Percentiles rank a stretch among this genome's conserved stretches.
phyloP scores from a whole-genome alignment of 148 eudicot species.

The Rheum nobile region DNA sequence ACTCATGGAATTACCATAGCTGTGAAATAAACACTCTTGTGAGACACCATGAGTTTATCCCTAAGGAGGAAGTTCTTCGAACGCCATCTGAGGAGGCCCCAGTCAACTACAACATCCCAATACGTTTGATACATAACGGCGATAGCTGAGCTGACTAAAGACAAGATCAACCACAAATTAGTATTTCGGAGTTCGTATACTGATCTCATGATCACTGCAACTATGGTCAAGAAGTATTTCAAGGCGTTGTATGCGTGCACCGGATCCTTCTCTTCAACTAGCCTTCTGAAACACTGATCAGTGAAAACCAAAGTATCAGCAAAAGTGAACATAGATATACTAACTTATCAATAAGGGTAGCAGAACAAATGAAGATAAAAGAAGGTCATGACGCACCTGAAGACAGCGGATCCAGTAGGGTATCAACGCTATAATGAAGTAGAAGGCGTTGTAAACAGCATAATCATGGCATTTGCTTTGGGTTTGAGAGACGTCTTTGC shows the following conservation, averaged over 20 bases:
- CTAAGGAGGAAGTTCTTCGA: slow-evolving; percentile 23
- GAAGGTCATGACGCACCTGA: slow-evolving; percentile 36
- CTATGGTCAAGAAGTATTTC: slow-evolving; percentile 26
- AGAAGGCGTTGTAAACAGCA: slow-evolving; percentile 50
- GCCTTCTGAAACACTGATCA: slow-evolving; percentile 63
- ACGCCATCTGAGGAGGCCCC: slow-evolving; percentile 23
- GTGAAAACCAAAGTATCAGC: not conserved
- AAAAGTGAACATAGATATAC: not conserved
- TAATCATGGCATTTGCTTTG: slow-evolving; percentile 34
- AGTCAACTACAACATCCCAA: slow-evolving; percentile 31
- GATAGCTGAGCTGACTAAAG: slow-evolving; percentile 14
- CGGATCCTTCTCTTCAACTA: slow-evolving; percentile 46
- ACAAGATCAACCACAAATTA: slow-evolving; percentile 10
- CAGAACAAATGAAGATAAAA: not conserved
- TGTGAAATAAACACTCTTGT: slow-evolving; percentile 21
- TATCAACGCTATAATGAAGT: slow-evolving; percentile 49
- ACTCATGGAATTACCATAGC: slow-evolving; percentile 20
- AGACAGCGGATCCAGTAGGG: slow-evolving; percentile 81
- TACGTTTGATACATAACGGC: slow-evolving; percentile 17
- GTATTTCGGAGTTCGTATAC: slow-evolving; percentile 15
- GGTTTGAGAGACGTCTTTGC: slow-evolving; percentile 21
- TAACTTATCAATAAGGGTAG: too few relatives aligned
- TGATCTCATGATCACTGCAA: slow-evolving; percentile 24
- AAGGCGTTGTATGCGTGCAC: slow-evolving; percentile 42
- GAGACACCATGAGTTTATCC: slow-evolving; percentile 23